Conservation (phyloP, 1,284 basidiomycete species). For the Marasmius oreades region DNA sequence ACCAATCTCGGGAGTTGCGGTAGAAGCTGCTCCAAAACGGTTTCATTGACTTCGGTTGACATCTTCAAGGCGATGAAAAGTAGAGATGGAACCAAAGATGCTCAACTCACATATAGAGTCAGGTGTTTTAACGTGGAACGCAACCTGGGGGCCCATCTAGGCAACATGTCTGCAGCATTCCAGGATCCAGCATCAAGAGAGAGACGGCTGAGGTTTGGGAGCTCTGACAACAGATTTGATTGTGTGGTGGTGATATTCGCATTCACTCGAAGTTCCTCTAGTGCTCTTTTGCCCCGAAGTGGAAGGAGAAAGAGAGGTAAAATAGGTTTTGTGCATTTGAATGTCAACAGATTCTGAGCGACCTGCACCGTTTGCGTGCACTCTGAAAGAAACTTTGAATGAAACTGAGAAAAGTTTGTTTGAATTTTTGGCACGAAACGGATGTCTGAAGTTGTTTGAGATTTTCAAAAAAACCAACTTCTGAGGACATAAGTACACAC, state of each 20-base stretch:
- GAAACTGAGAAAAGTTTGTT: slow-evolving; percentile 18
- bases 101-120: slow-evolving; percentile 50
- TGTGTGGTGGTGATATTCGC: slow-evolving; percentile 49
- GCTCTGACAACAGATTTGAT: slow-evolving; percentile 36
- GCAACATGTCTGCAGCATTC: slow-evolving; percentile 54
- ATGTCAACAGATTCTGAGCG: slow-evolving; percentile 50
- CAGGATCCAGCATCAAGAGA: slow-evolving; percentile 57
- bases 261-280: slow-evolving; percentile 46
- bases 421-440: slow-evolving; percentile 39
- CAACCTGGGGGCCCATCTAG: slow-evolving; percentile 46
- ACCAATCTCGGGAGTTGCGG: slow-evolving; percentile 46
- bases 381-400: slow-evolving; percentile 51
- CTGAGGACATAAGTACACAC: slow-evolving; percentile 29
- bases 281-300: slow-evolving; percentile 39
- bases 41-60: slow-evolving; percentile 49
- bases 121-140: slow-evolving; percentile 45
- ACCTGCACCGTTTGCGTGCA: slow-evolving; percentile 42
- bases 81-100: not conserved
- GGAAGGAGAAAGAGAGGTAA: slow-evolving; percentile 45
- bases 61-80: slow-evolving; percentile 36
- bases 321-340: slow-evolving; percentile 47
- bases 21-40: slow-evolving; percentile 45
- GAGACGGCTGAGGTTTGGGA: slow-evolving; percentile 42
- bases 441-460: slow-evolving; percentile 29
- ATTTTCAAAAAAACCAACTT: slow-evolving; percentile 1